phyloP scores from a whole-genome alignment of 2,329 filamentous ascomycete genomes.

The Myriangium duriaei region DNA sequence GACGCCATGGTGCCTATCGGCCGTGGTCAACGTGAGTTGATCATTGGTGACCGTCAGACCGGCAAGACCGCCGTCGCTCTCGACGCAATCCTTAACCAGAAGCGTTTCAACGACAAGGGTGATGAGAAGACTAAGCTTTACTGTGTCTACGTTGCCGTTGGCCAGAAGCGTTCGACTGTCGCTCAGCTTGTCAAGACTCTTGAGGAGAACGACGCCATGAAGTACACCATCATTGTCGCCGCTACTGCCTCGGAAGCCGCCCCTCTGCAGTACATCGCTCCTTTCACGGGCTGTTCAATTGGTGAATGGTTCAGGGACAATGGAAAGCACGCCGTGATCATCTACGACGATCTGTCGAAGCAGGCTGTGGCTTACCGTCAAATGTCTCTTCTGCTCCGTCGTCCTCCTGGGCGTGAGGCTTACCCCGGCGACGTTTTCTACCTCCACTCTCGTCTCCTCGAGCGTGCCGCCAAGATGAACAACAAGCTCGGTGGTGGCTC shows the following conservation, averaged over 20 bases:
- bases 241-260: slow-evolving; percentile 96
- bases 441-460: slow-evolving; percentile 96
- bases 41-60: slow-evolving; percentile 99
- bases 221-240: slow-evolving; percentile 88
- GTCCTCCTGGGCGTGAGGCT: slow-evolving; percentile 96
- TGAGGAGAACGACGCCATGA: slow-evolving; percentile 99
- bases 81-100: slow-evolving; percentile 98
- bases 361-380: slow-evolving; percentile 81
- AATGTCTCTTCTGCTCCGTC: slow-evolving; percentile 95
- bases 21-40: slow-evolving; percentile 99
- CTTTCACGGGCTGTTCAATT: slow-evolving; percentile 66
- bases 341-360: slow-evolving; percentile 95
- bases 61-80: slow-evolving; percentile 98
- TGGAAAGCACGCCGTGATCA: slow-evolving; percentile 77
- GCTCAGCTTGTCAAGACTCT: slow-evolving; percentile 99
- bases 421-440: slow-evolving; percentile 99
- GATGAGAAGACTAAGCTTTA: slow-evolving; percentile 98
- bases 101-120: slow-evolving; percentile 79
- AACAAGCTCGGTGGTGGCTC: slow-evolving; percentile 89
- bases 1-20: slow-evolving; percentile 99
- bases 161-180: slow-evolving; percentile 98
- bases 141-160: slow-evolving; percentile 97
- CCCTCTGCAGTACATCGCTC: slow-evolving; percentile 84
- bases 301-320: slow-evolving; percentile 70
- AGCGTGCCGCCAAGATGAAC: slow-evolving; percentile 99